Percentiles rank a stretch among this genome's conserved stretches.
Evolutionary conservation across 768 basidiomycete genomes (phyloP).

Genomic region (Suillus cothurnatus): DNA sequence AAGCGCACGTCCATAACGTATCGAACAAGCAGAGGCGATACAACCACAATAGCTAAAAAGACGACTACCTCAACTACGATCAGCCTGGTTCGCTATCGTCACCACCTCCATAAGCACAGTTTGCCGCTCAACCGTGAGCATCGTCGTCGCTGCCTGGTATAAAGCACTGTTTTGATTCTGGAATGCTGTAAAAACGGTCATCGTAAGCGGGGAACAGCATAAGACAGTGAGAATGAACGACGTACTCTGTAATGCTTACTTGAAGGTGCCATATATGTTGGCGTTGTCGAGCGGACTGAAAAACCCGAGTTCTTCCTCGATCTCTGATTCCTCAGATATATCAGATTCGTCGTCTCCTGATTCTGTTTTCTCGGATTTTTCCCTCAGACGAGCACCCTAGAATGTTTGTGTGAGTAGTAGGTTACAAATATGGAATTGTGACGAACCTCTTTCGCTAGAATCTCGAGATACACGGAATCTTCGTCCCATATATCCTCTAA

Average conservation of each 20-base stretch:
- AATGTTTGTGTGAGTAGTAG: conserved; percentile 2
- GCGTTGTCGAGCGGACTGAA: conserved; percentile 82
- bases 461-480: conserved; percentile 84
- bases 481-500: conserved; percentile 90
- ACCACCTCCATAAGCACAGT: conserved; percentile 33
- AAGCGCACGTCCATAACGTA: background rate
- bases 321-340: conserved; percentile 55
- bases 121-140: conserved; percentile 73
- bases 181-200: conserved; percentile 49
- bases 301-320: conserved; percentile 84
- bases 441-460: conserved; percentile 79
- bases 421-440: conserved; percentile 1
- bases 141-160: conserved; percentile 47
- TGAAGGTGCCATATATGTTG: conserved; percentile 78
- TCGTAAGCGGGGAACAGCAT: conserved; percentile 11
- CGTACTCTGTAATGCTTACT: conserved; percentile 75
- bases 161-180: conserved; percentile 67
- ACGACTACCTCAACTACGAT: background rate
- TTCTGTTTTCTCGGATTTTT: conserved; percentile 50
- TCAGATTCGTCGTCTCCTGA: conserved; percentile 38
- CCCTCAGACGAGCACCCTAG: conserved; percentile 74
- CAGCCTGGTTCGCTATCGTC: background rate
- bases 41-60: background rate
- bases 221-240: conserved; percentile 9
- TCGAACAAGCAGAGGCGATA: background rate